phyloP scores from a whole-genome alignment of 352 stramenopile genomes.

The Plasmopara muralis region DNA sequence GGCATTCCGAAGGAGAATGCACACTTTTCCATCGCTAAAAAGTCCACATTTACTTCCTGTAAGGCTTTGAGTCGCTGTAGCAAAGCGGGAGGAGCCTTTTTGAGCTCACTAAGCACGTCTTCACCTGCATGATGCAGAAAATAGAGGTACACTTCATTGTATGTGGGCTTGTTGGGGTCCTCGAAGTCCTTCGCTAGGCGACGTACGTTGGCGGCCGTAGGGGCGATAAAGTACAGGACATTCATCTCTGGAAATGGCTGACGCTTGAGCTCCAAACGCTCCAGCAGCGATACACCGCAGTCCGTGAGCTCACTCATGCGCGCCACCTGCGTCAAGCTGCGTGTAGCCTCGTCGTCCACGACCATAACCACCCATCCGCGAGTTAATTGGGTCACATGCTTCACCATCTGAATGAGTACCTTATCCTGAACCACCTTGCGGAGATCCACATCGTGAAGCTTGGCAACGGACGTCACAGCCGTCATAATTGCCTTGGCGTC shows the following conservation, averaged over 20 bases:
- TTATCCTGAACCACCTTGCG: slow-evolving; percentile 78
- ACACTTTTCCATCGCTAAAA: slow-evolving; percentile 91
- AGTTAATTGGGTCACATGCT: slow-evolving; percentile 68
- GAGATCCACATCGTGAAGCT: slow-evolving; percentile 53
- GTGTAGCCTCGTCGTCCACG: slow-evolving; percentile 91
- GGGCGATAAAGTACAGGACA: slow-evolving; percentile 93
- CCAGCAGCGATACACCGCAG: slow-evolving; percentile 93
- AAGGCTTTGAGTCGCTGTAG: slow-evolving; percentile 81
- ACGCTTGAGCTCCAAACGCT: slow-evolving; percentile 91
- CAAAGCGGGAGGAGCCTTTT: slow-evolving; percentile 64
- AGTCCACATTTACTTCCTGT: slow-evolving; percentile 95
- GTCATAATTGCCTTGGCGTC: not conserved
- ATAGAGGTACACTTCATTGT: slow-evolving; percentile 91
- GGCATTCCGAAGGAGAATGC: slow-evolving; percentile 92
- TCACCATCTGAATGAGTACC: slow-evolving; percentile 76
- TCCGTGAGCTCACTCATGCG: slow-evolving; percentile 99
- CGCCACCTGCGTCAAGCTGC: slow-evolving; percentile 90
- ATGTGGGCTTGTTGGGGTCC: slow-evolving; percentile 81
- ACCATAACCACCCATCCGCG: slow-evolving; percentile 90
- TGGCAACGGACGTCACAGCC: slow-evolving; percentile 5
- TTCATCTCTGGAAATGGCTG: slow-evolving; percentile 96
- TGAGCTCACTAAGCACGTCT: slow-evolving; percentile 77
- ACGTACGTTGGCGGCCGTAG: slow-evolving; percentile 78
- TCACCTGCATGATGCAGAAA: slow-evolving; percentile 87
- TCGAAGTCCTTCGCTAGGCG: slow-evolving; percentile 84